Evolutionary conservation across 2,329 filamentous ascomycete genomes (phyloP).

Genomic region (Tolypocladium guangdongense): DNA sequence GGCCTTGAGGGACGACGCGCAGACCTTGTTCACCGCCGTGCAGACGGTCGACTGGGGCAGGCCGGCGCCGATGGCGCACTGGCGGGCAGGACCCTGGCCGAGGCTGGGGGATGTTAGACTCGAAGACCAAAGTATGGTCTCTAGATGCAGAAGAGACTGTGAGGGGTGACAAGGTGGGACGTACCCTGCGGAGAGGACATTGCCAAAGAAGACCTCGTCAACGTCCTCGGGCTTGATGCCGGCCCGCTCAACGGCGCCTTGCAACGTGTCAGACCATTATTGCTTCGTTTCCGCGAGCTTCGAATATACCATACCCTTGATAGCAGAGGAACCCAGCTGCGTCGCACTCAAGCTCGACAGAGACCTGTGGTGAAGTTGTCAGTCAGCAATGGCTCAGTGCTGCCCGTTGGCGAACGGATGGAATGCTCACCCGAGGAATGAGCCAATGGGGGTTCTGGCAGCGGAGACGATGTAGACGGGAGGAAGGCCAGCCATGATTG

Average conservation of each 20-base stretch:
- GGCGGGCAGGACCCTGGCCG: constrained; percentile 90
- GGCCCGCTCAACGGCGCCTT: constrained; percentile 72
- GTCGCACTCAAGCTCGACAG: constrained; percentile 78
- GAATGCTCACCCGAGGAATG: constrained; percentile 70
- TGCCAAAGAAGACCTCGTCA: constrained; percentile 95
- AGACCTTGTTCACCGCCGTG: constrained; percentile 98
- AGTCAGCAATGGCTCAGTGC: constrained; percentile 14
- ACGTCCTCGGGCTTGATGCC: constrained; percentile 84
- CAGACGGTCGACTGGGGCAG: constrained; percentile 69
- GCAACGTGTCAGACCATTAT: constrained; percentile 4
- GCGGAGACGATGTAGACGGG: constrained; percentile 94
- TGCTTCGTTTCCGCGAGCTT: background rate
- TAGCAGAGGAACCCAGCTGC: constrained; percentile 81
- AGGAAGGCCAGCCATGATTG: constrained; percentile 64
- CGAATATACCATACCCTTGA: constrained; percentile 56
- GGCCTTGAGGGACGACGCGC: constrained; percentile 88
- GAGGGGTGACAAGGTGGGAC: constrained; percentile 12
- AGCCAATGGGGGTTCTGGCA: constrained; percentile 82
- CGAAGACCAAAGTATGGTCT: background rate
- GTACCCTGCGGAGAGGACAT: constrained; percentile 93
- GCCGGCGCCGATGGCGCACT: constrained; percentile 84
- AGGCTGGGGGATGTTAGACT: constrained; percentile 42
- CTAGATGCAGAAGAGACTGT: background rate
- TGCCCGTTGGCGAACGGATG: background rate
- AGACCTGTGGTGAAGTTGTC: constrained; percentile 45